Conservation (phyloP, 2,329 filamentous ascomycete species). For the Botryotinia calthae region DNA sequence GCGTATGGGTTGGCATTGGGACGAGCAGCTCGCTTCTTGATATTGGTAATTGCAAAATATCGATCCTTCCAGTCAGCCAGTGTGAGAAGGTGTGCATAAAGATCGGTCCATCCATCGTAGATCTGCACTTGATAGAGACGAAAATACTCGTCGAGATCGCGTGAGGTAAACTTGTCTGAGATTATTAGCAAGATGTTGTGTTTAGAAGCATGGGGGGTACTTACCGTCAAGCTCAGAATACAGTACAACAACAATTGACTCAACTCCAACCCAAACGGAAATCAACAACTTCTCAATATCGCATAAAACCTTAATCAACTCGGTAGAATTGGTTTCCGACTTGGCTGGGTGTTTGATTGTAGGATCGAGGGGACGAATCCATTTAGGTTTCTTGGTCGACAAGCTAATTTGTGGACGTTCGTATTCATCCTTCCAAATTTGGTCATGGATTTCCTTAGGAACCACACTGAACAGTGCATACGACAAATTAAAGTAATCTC, state of each 20-base stretch:
- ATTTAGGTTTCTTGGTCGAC: not conserved
- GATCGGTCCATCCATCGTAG: not conserved
- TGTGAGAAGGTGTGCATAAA: not conserved
- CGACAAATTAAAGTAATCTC: not conserved
- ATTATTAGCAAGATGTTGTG: not conserved
- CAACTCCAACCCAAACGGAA: slow-evolving; percentile 12
- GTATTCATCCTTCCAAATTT: slow-evolving; percentile 6
- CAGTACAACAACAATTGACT: slow-evolving; percentile 10
- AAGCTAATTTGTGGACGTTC: slow-evolving; percentile 6
- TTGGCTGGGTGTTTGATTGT: not conserved
- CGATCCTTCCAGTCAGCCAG: slow-evolving; percentile 10
- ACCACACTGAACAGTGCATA: not conserved
- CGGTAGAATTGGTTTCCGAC: not conserved
- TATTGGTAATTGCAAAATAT: slow-evolving; percentile 9
- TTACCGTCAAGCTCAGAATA: slow-evolving; percentile 6
- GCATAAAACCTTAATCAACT: slow-evolving; percentile 7
- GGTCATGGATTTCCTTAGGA: slow-evolving; percentile 1
- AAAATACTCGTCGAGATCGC: not conserved
- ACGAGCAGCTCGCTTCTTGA: slow-evolving; percentile 8
- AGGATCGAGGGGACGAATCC: slow-evolving; percentile 7
- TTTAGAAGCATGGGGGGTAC: not conserved
- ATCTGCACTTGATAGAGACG: slow-evolving; percentile 2
- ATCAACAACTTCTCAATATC: slow-evolving; percentile 11
- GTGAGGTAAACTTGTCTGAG: not conserved
- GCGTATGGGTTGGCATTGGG: not conserved